Conservation (phyloP, 805 yeast genomes). For the Komagataella phaffii region DNA sequence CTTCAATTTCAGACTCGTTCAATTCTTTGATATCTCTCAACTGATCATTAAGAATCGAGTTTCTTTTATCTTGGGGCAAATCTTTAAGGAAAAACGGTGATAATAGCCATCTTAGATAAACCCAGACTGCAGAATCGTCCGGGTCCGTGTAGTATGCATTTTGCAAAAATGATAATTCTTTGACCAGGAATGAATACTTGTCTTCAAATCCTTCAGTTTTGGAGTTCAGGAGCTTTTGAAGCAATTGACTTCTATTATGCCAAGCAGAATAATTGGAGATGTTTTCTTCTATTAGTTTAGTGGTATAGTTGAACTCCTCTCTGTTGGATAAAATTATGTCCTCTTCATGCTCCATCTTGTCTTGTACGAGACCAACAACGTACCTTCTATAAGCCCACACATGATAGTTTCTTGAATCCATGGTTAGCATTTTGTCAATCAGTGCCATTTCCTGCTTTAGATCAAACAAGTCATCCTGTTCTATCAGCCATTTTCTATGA, state of each 20-base stretch:
- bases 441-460: slow-evolving; percentile 42
- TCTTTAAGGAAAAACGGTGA: slow-evolving; percentile 25
- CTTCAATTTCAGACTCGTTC: slow-evolving; percentile 61
- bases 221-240: slow-evolving; percentile 33
- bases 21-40: slow-evolving; percentile 41
- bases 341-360: slow-evolving; percentile 3
- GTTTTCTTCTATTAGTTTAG: slow-evolving; percentile 63
- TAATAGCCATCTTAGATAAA: slow-evolving; percentile 72
- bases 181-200: slow-evolving; percentile 21
- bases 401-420: slow-evolving; percentile 80
- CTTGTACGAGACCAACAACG: slow-evolving; percentile 31
- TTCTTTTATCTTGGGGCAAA: slow-evolving; percentile 17
- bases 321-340: slow-evolving; percentile 17
- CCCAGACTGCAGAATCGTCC: slow-evolving; percentile 89
- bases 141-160: slow-evolving; percentile 90
- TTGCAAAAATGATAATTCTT: slow-evolving; percentile 57
- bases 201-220: background rate
- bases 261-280: slow-evolving; percentile 93
- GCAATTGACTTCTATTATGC: slow-evolving; percentile 73
- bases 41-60: slow-evolving; percentile 28
- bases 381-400: slow-evolving; percentile 92
- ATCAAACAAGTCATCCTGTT: slow-evolving; percentile 29
- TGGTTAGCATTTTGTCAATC: slow-evolving; percentile 50
- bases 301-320: slow-evolving; percentile 65
- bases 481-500: slow-evolving; percentile 76